Percentiles rank a stretch among this genome's conserved stretches.
phyloP scores from a whole-genome alignment of 192 early-diverging fungal species.

The Coemansia sp. region DNA sequence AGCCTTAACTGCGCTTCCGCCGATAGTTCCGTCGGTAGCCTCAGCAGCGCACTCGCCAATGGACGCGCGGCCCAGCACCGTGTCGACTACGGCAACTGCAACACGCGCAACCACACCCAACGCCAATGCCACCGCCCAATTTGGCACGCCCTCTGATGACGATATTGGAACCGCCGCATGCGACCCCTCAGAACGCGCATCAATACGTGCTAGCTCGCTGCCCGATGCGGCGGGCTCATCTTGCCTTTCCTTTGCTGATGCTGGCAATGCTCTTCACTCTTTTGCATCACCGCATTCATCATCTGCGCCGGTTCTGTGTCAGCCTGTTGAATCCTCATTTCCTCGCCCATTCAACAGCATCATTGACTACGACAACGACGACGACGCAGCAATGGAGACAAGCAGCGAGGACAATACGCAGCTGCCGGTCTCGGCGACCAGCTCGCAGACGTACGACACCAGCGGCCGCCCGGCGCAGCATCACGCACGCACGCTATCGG shows the following conservation, averaged over 20 bases:
- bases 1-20: background rate
- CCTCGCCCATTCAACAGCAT: background rate
- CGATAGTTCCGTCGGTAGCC: background rate
- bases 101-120: constrained; percentile 7
- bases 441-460: constrained; percentile 3
- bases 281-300: constrained; percentile 4
- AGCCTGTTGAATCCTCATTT: background rate
- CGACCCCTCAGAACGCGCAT: background rate
- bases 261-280: constrained; percentile 3
- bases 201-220: constrained; percentile 6
- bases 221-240: background rate
- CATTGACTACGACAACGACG: background rate
- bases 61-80: background rate
- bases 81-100: constrained; percentile 4
- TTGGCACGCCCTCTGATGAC: background rate
- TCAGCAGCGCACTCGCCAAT: background rate
- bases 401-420: constrained; percentile 5
- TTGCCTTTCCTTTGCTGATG: background rate
- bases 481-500: constrained; percentile 14
- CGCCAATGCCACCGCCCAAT: background rate
- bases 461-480: background rate
- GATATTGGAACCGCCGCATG: background rate
- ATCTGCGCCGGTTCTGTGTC: background rate
- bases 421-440: constrained; percentile 7
- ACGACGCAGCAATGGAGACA: constrained; percentile 10